Evolutionary conservation across 257 asterid species (phyloP), one percentile per base, ranked within the genome.

Genomic region (Forsythia viridissima): DNA sequence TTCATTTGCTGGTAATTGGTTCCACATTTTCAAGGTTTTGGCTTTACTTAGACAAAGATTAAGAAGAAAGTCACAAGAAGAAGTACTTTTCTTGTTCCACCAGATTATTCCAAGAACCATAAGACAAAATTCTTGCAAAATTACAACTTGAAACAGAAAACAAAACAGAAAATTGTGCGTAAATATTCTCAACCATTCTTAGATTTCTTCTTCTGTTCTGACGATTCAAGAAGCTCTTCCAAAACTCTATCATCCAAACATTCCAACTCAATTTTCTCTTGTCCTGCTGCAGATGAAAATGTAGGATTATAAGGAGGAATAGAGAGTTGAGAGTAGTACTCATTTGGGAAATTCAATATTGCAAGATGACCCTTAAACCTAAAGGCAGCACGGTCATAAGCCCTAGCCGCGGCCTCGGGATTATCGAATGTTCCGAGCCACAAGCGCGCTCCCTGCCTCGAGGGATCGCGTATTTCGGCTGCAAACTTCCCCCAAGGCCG

Each of bases 371-470:
- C 90, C 82, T 87, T 86, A 68, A 89, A 41, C 81, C 73, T 83
- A 39, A 86, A 89, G 8, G 90, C 90, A 0, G 93, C 84, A 70
- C 36, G 63, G 37, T 89, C 93, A 8, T 89, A 87, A 30, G 91
- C 93, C 71, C 93, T 74, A 7, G 93, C 93, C 0, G 96, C 96
- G 66, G 85, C 96, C 82, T 88, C 94, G 3, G 96, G 90, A 0
- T 87, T 88, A 57, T 89, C 91, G 7, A 91, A 91, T 2, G 96
- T 91, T 0, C 96, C 94, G 0, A 91, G 91, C 94, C 96, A 91
- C 44, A 84, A 20, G 0, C 94, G 88, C 1, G 88, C 88, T 0
- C 96, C 88, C 46, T 80, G 86, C 2, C 86, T 86, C 0, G 86
- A 84, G 3, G 96, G 91, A 40, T 91, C 91, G 0, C 96, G 92